These are phyloP conservation scores for Arthrobotrys sphaeroides DNA, from an alignment of 2,329 filamentous ascomycete genomes.

Conservation along the genomic window DNA sequence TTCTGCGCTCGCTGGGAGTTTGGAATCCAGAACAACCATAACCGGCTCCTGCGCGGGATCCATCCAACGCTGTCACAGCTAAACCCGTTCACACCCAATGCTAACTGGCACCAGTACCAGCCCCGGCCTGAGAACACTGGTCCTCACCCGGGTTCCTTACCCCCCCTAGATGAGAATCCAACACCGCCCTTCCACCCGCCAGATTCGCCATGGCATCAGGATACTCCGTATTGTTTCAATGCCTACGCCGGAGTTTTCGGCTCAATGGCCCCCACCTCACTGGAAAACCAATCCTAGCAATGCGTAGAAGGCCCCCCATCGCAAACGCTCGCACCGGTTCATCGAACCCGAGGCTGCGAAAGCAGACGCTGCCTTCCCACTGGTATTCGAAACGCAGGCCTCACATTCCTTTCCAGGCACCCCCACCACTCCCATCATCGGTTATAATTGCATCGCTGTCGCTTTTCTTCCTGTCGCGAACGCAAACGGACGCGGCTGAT, in stretches of 20 bases:
- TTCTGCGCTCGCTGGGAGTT: too few relatives aligned
- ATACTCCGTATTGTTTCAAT: neutral
- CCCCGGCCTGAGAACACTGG: too few relatives aligned
- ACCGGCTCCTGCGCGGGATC: too few relatives aligned
- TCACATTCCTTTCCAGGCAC: neutral
- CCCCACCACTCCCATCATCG: neutral
- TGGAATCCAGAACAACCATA: too few relatives aligned
- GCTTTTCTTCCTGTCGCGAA: neutral
- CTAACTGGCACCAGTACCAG: too few relatives aligned
- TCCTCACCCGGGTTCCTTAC: too few relatives aligned
- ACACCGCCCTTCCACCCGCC: neutral
- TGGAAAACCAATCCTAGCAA: neutral
- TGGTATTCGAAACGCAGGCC: neutral
- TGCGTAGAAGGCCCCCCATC: neutral
- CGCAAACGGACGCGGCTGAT: neutral
- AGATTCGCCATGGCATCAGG: neutral
- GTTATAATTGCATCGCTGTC: neutral
- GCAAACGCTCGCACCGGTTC: neutral
- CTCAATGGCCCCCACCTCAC: neutral
- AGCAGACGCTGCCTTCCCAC: neutral
- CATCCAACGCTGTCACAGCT: too few relatives aligned
- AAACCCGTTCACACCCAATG: too few relatives aligned
- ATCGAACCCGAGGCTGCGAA: neutral
- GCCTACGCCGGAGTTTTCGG: neutral
- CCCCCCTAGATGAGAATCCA: neutral